These are phyloP conservation scores for Erigeron canadensis DNA, from an alignment of 129 eudicot species.

Conservation along the genomic window DNA sequence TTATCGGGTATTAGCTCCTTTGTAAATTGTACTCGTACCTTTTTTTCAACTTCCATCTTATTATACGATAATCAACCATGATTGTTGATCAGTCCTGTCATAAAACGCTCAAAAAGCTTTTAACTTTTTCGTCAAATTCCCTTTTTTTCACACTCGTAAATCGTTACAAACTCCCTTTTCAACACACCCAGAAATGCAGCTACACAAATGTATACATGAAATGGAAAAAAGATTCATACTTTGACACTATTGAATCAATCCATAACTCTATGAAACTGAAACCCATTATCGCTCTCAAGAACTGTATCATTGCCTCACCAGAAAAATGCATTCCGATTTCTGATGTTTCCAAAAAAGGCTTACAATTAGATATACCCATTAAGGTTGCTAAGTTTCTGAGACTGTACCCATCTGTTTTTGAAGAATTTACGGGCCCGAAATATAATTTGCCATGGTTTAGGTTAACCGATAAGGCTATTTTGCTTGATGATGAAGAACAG, in stretches of 20 bases:
- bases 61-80: slow-evolving; percentile 14
- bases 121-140: neutral
- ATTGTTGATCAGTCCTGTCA: neutral
- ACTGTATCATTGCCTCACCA: slow-evolving; percentile 53
- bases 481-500: slow-evolving; percentile 53
- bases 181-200: slow-evolving; percentile 36
- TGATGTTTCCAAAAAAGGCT: slow-evolving; percentile 65
- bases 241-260: slow-evolving; percentile 61
- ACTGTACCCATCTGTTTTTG: slow-evolving; percentile 63
- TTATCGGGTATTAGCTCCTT: slow-evolving; percentile 9
- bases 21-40: no score
- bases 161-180: slow-evolving; percentile 22
- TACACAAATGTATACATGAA: slow-evolving; percentile 84
- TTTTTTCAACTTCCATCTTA: neutral
- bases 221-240: slow-evolving; percentile 72
- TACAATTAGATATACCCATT: slow-evolving; percentile 51
- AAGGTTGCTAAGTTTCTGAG: slow-evolving; percentile 75
- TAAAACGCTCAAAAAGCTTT: slow-evolving; percentile 6
- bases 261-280: slow-evolving; percentile 59
- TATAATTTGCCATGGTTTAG: slow-evolving; percentile 82
- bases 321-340: slow-evolving; percentile 69
- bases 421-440: slow-evolving; percentile 70
- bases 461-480: slow-evolving; percentile 57
- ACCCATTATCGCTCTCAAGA: slow-evolving; percentile 68
- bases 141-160: slow-evolving; percentile 9